A percentile compares a stretch with the other conserved stretches of the same genome.
phyloP scores from a whole-genome alignment of 441 rosid genomes.

The Rhodomyrtus psidioides region DNA sequence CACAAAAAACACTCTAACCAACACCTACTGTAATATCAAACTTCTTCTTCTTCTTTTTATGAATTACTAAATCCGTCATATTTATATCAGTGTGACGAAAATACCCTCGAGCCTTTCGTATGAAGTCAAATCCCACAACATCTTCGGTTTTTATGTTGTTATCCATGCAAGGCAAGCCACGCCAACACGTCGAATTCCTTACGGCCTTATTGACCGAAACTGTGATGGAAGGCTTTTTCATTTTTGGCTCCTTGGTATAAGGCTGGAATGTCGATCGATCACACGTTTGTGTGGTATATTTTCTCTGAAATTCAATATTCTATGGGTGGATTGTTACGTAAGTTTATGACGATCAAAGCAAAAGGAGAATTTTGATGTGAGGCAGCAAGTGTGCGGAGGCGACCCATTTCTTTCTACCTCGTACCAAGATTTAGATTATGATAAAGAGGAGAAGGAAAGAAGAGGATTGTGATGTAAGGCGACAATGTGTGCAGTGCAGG shows the following conservation, averaged over 20 bases:
- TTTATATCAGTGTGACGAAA: neutral
- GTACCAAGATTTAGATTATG: no score
- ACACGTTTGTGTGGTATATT: neutral
- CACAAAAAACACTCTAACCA: neutral
- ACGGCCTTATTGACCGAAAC: no score
- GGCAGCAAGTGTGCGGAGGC: neutral
- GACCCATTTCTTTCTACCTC: neutral
- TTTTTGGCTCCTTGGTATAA: neutral
- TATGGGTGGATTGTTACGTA: neutral
- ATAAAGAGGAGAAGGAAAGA: no score
- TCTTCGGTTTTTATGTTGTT: neutral
- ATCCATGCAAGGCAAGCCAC: neutral
- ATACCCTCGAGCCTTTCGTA: neutral
- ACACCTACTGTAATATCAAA: neutral
- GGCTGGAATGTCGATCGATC: neutral
- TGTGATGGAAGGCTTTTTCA: neutral
- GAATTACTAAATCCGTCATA: neutral
- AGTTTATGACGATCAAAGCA: neutral
- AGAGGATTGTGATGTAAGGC: neutral
- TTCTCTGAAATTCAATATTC: neutral
- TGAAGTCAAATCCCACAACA: neutral
- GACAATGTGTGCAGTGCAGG: neutral
- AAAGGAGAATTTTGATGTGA: neutral
- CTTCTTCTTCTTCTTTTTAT: no score
- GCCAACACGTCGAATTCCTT: no score